Evolutionary conservation across 2,329 filamentous ascomycete species (phyloP), one percentile per base, ranked within the genome.

Genomic region (Apiospora arundinis): DNA sequence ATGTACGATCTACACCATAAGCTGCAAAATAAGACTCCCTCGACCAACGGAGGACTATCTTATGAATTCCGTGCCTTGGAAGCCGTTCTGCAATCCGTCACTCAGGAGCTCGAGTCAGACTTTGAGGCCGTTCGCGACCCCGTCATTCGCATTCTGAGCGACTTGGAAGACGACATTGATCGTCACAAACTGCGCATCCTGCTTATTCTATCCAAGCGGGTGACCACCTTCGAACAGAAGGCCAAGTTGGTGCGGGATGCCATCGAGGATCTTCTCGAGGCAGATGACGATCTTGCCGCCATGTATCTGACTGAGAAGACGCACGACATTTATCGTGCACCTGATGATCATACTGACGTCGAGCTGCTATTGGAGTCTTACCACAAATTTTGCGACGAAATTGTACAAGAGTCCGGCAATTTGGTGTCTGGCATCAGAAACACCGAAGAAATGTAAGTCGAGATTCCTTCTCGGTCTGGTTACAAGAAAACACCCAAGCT

Each of bases 1-100:
- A 97, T 99, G 90, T 98, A 98, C 82, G 96, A 98, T 79, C 85
- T 99, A 25, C 95, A 98, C 81, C 94, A 94, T 16, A 97, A 97
- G 80, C 86, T 99, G 63, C 92, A 94, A 74, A 94, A 97, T 79
- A 95, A 95, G 80, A 87, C 91, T 72, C 79, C 85, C 2, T 85
- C 87, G 0, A 82, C 85, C n/a, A 87, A 89, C 21, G 88, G 87
- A 46, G 89, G 90, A 2, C 87, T 99, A 6, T 94, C 96, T 0
- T 99, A 99, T 81, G 96, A 99, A 81, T 97, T 98, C 81, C 92
- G 96, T 40, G 96, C 96, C 5, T 89, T 99, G 23, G 96, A 99
- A 87, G 94, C 96, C 0, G 95, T 98, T 16, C 86, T 99, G 72
- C 96, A 97, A 73, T 97, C 94, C 46, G 96, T 97, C 18, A 98